Evolutionary conservation across 2,329 filamentous ascomycete genomes (phyloP).

Genomic region (Ascochyta viciae-villosae): DNA sequence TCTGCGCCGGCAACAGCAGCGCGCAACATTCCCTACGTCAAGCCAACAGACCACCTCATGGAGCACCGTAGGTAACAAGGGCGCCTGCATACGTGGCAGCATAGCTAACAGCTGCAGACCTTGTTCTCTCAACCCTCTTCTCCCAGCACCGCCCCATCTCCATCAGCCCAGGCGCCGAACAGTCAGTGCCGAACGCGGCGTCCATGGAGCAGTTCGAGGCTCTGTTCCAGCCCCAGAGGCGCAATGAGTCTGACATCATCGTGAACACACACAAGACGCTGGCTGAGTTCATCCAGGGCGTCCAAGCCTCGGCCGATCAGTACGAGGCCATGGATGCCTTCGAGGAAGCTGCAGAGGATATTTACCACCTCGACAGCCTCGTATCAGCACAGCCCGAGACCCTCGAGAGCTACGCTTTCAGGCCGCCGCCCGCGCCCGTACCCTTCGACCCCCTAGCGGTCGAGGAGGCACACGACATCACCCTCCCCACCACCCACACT

Average conservation of each 20-base stretch:
- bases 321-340: constrained; percentile 17
- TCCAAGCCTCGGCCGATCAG: constrained; percentile 9
- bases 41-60: constrained; percentile 75
- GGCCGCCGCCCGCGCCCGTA: constrained; percentile 80
- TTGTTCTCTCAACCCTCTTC: constrained; percentile 91
- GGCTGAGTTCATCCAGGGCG: constrained; percentile 47
- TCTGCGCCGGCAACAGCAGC: constrained; percentile 30
- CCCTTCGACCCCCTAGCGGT: constrained; percentile 55
- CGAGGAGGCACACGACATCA: constrained; percentile 26
- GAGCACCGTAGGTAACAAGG: constrained; percentile 64
- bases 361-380: constrained; percentile 44
- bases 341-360: constrained; percentile 30
- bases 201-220: constrained; percentile 79
- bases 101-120: constrained; percentile 63
- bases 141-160: constrained; percentile 93
- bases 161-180: constrained; percentile 62
- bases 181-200: constrained; percentile 68
- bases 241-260: constrained; percentile 13
- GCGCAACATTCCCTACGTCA: constrained; percentile 70
- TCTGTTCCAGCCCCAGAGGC: constrained; percentile 69
- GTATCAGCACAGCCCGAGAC: constrained; percentile 36
- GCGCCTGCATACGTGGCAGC: background rate
- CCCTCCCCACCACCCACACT: constrained; percentile 17
- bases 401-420: constrained; percentile 64
- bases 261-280: constrained; percentile 46